A percentile compares a stretch with the other conserved stretches of the same genome.
phyloP scores from a whole-genome alignment of 805 yeast genomes.

The Candida coleopterorum region DNA sequence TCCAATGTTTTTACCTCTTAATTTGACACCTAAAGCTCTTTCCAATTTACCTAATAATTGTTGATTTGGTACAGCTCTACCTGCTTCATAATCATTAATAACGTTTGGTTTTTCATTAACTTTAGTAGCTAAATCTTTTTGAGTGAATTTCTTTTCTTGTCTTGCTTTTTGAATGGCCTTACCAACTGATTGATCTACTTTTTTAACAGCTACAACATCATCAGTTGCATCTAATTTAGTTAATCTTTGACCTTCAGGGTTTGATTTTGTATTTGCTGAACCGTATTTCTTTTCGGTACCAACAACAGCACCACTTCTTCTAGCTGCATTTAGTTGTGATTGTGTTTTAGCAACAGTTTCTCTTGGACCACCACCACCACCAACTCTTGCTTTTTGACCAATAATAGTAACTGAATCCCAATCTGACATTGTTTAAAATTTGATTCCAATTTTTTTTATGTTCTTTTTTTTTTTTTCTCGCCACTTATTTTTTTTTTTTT shows the following conservation, averaged over 20 bases:
- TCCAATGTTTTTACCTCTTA: constrained; percentile 95
- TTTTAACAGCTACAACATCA: constrained; percentile 89
- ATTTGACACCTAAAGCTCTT: constrained; percentile 88
- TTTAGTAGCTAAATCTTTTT: constrained; percentile 94
- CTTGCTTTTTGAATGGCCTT: constrained; percentile 82
- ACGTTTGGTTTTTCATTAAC: constrained; percentile 94
- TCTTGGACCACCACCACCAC: constrained; percentile 88
- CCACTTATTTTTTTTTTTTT: too few species aligned
- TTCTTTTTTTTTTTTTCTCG: constrained; percentile 2
- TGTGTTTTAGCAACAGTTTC: constrained; percentile 75
- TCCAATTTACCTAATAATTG: constrained; percentile 89
- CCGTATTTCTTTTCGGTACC: constrained; percentile 93
- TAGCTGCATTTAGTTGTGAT: constrained; percentile 84
- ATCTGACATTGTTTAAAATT: constrained; percentile 45
- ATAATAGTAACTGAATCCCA: constrained; percentile 92
- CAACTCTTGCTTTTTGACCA: constrained; percentile 84
- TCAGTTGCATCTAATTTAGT: constrained; percentile 91
- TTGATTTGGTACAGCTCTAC: constrained; percentile 94
- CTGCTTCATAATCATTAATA: constrained; percentile 94
- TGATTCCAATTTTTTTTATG: too few species aligned
- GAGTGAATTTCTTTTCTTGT: constrained; percentile 83
- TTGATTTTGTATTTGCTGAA: constrained; percentile 49
- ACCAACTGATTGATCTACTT: constrained; percentile 80
- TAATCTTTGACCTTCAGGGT: constrained; percentile 91
- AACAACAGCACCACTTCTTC: constrained; percentile 85